Conservation (phyloP, 306 rosid species). For the Malus sieversii region DNA sequence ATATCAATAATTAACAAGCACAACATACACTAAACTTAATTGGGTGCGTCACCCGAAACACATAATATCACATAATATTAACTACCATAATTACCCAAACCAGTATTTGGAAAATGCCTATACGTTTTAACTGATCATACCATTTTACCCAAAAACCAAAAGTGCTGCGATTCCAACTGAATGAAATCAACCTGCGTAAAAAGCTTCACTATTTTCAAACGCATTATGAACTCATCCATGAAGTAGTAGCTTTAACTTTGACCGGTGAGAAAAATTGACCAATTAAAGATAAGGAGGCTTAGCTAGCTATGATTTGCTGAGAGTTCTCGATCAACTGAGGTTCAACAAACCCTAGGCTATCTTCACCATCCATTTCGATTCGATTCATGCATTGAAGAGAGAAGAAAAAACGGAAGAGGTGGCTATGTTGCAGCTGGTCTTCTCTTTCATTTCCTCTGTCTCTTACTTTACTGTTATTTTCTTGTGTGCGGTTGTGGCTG, state of each 20-base stretch:
- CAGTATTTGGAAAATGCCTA: neutral
- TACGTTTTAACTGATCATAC: neutral
- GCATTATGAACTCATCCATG: neutral
- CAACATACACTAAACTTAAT: neutral
- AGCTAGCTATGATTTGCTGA: neutral
- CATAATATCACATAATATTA: neutral
- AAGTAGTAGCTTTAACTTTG: neutral
- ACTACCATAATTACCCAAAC: neutral
- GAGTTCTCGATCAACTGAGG: neutral
- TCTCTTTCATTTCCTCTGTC: neutral
- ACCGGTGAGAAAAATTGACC: neutral
- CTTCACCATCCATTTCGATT: slow-evolving; percentile 22
- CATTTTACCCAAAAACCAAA: neutral
- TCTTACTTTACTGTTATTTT: slow-evolving; percentile 19
- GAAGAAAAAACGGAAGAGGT: slow-evolving; percentile 4
- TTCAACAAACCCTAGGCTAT: neutral
- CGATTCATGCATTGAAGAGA: slow-evolving; percentile 22
- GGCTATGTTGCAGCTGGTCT: neutral
- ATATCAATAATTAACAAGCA: neutral
- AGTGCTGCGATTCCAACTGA: neutral
- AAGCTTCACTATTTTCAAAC: neutral
- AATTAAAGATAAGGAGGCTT: neutral
- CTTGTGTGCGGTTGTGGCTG: neutral
- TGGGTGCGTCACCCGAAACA: neutral
- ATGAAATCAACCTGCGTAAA: neutral